Base-by-base conservation (phyloP, 768 basidiomycete genomes). In the Pleurotus pulmonarius region DNA sequence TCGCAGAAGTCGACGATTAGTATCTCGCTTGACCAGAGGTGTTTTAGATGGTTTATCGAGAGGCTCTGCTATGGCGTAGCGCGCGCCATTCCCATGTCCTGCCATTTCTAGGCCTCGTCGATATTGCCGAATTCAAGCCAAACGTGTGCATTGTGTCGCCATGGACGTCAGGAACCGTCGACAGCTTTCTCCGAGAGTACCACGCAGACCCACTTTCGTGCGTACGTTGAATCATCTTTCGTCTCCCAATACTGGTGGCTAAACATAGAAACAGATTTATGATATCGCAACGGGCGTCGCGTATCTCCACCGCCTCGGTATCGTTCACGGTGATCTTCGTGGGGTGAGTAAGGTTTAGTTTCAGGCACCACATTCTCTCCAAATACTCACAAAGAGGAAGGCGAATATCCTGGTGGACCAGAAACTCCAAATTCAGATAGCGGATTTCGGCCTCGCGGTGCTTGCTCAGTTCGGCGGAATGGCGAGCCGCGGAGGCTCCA, bases 261-360 rank as follows among this genome's bases (percentile, higher is more conserved):
- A 12, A 15, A 6, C 2, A 29, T 29, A 6, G 2, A 29, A 5
- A 1, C 9, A 29, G 26, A 29, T 29, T 29, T 29, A 29, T 49
- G 72, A 71, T 47, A 63, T 73, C 5, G 69, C 68, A 3, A 54
- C 58, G 20, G 72, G 72, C 1, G 52, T 73, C 5, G 53, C 55
- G 1, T 72, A 74, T 57, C 60, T 74, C 15, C 38, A 41, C 41
- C 13, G 16, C 12, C 20, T 24, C 13, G 24, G 26, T 13, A 48
- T 48, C 3, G 46, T 48, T n/a, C 46, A 48, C 24, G 46, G 46
- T 5, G 46, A 48, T 48, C 13, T 48, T 22, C 8, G 26, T 22
- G 46, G 46, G 13, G 46, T 48, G 24, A 48, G 46, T 29, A 12
- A 13, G 16, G 5, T 15, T 48, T 8, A 24, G 9, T 6, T 8